Conservation (phyloP, 805 yeast species). For the Starmerella powellii region DNA sequence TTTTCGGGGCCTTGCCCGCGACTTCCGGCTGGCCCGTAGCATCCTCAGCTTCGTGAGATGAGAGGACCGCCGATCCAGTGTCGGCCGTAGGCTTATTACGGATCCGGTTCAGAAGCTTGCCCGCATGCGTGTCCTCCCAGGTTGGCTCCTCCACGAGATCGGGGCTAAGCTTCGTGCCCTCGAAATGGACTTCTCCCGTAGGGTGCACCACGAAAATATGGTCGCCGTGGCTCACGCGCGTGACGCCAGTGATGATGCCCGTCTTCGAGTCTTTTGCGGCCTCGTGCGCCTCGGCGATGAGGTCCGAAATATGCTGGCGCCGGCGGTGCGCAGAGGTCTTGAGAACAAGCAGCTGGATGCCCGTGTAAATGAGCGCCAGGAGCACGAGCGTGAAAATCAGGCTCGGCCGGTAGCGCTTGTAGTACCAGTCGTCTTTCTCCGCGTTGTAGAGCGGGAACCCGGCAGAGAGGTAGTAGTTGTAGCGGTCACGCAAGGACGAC, state of each 20-base stretch:
- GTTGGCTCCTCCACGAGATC: slow-evolving; percentile 27
- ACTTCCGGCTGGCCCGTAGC: background rate
- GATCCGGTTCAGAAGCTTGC: too few species aligned
- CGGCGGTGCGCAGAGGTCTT: slow-evolving; percentile 46
- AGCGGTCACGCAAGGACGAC: slow-evolving; percentile 49
- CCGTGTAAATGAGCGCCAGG: slow-evolving; percentile 40
- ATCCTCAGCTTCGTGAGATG: background rate
- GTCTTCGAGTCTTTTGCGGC: slow-evolving; percentile 24
- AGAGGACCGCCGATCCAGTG: background rate
- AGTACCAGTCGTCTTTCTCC: slow-evolving; percentile 41
- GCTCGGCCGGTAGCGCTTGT: slow-evolving; percentile 58
- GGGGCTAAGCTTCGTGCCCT: slow-evolving; percentile 24
- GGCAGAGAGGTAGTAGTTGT: slow-evolving; percentile 67
- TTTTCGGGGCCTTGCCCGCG: background rate
- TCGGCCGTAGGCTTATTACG: too few species aligned
- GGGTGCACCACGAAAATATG: slow-evolving; percentile 28
- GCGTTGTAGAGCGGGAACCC: slow-evolving; percentile 83
- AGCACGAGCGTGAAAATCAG: slow-evolving; percentile 39
- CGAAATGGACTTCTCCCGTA: slow-evolving; percentile 27
- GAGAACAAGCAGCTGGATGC: slow-evolving; percentile 47
- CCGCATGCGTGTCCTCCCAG: slow-evolving; percentile 28
- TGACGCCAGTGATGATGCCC: slow-evolving; percentile 24
- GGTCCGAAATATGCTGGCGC: slow-evolving; percentile 38
- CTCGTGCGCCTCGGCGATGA: slow-evolving; percentile 26
- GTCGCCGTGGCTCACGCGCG: slow-evolving; percentile 26